These are phyloP conservation scores for Metschnikowia cubensis DNA, from an alignment of 805 yeast genomes.

Conservation along the genomic window DNA sequence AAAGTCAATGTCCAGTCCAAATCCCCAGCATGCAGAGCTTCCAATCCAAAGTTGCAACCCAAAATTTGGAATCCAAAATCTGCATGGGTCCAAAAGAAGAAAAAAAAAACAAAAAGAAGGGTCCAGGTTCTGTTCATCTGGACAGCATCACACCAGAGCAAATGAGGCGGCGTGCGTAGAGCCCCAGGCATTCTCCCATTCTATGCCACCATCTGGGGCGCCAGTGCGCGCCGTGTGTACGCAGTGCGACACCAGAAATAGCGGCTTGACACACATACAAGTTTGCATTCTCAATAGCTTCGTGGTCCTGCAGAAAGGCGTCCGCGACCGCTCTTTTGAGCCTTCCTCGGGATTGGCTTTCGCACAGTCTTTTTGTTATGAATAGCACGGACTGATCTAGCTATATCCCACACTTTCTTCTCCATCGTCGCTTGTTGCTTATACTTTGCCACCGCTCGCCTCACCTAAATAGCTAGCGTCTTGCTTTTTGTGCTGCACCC, in stretches of 20 bases:
- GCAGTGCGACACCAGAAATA: not conserved
- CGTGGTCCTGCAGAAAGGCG: not conserved
- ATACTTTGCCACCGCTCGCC: not conserved
- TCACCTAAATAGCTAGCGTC: not conserved
- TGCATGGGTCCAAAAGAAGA: too few species aligned
- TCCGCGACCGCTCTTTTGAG: not conserved
- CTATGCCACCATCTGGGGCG: not conserved
- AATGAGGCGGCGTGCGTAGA: not conserved
- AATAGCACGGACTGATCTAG: conserved; percentile 2
- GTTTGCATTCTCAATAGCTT: not conserved
- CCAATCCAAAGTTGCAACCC: too few species aligned
- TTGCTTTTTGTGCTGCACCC: not conserved
- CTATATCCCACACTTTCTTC: not conserved
- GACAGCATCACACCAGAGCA: too few species aligned
- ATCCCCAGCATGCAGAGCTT: too few species aligned
- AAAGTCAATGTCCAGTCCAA: too few species aligned
- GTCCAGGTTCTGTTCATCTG: too few species aligned
- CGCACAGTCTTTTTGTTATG: conserved; percentile 5
- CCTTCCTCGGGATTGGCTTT: conserved; percentile 5
- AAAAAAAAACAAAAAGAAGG: too few species aligned
- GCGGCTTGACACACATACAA: not conserved
- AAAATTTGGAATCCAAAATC: too few species aligned
- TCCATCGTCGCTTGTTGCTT: not conserved
- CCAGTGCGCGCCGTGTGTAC: not conserved
- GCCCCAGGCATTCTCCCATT: not conserved